Percentiles rank a stretch among this genome's conserved stretches.
phyloP scores from a whole-genome alignment of 305 asterid genomes.

The Fraxinus latifolia region DNA sequence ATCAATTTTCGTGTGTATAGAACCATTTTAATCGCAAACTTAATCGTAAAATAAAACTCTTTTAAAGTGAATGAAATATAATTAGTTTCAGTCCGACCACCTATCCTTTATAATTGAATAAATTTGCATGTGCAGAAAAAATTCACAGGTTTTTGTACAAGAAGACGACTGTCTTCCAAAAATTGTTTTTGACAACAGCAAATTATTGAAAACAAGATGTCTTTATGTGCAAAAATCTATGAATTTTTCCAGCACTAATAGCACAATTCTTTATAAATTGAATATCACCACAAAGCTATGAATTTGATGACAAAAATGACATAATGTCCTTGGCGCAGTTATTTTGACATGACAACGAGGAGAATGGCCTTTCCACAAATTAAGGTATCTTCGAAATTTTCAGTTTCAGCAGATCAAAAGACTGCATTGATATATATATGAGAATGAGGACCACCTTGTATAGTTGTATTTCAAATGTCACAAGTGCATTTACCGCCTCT shows the following conservation, averaged over 20 bases:
- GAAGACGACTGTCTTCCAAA: too few relatives aligned
- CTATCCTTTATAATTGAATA: too few relatives aligned
- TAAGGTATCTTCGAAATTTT: conserved; percentile 4
- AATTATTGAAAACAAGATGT: too few relatives aligned
- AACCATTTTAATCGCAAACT: neutral
- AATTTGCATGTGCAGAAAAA: too few relatives aligned
- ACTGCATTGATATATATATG: conserved; percentile 5
- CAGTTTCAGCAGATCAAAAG: neutral
- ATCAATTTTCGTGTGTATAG: neutral
- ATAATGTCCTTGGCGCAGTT: conserved; percentile 20
- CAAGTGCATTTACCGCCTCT: neutral
- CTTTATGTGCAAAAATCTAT: too few relatives aligned
- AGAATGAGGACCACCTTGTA: conserved; percentile 23
- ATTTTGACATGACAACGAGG: conserved; percentile 32
- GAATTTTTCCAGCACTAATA: too few relatives aligned
- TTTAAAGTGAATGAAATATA: neutral
- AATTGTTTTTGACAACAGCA: too few relatives aligned
- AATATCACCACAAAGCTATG: neutral
- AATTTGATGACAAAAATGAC: neutral
- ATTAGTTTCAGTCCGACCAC: neutral
- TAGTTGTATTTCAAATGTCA: neutral
- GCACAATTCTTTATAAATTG: neutral
- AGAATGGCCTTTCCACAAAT: conserved; percentile 15
- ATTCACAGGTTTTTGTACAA: too few relatives aligned
- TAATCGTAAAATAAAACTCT: neutral